Percentiles rank a stretch among this genome's conserved stretches.
Evolutionary conservation across 225 moss, liverwort and hornwort genomes (phyloP).

Genomic region (Pseudisothecium myosuroides): DNA sequence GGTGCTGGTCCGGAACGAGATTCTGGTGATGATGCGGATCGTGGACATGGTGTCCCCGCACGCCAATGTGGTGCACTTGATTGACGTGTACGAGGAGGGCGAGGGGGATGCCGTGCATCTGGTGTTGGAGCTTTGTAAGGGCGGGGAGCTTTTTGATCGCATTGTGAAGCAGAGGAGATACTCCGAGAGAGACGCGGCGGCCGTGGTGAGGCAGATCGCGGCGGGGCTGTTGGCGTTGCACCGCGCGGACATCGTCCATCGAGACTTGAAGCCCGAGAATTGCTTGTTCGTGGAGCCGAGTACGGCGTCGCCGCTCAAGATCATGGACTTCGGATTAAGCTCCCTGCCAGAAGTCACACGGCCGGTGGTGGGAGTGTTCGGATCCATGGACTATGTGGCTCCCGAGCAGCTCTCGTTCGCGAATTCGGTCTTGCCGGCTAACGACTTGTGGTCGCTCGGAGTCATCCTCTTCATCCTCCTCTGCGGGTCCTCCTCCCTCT

Average conservation of each 20-base stretch:
- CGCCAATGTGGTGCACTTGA: conserved; percentile 30
- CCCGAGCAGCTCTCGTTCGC: conserved; percentile 54
- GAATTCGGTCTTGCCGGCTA: conserved; percentile 36
- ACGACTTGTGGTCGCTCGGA: conserved; percentile 85
- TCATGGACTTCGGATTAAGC: conserved; percentile 62
- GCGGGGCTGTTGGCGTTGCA: conserved; percentile 32
- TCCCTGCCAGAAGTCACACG: conserved; percentile 40
- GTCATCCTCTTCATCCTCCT: conserved; percentile 92
- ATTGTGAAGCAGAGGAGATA: conserved; percentile 38
- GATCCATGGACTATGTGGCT: conserved; percentile 78
- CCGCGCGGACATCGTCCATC: conserved; percentile 33
- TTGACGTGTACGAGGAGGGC: conserved; percentile 39
- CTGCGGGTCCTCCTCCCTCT: conserved; percentile 34
- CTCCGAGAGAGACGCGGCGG: conserved; percentile 46
- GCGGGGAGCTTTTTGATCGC: conserved; percentile 56
- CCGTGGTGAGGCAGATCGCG: conserved; percentile 45
- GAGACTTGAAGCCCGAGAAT: conserved; percentile 53
- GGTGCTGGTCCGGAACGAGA: conserved; percentile 70
- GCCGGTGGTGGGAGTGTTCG: conserved; percentile 63
- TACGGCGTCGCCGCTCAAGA: conserved; percentile 16
- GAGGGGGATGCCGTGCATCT: conserved; percentile 29
- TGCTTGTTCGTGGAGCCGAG: conserved; percentile 11
- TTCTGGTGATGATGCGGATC: conserved; percentile 63
- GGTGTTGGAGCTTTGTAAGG: conserved; percentile 41
- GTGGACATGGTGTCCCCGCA: conserved; percentile 53